Evolutionary conservation across 208 protist species (phyloP), one percentile per base, ranked within the genome.

Genomic region (Crithidia fasciculata): DNA sequence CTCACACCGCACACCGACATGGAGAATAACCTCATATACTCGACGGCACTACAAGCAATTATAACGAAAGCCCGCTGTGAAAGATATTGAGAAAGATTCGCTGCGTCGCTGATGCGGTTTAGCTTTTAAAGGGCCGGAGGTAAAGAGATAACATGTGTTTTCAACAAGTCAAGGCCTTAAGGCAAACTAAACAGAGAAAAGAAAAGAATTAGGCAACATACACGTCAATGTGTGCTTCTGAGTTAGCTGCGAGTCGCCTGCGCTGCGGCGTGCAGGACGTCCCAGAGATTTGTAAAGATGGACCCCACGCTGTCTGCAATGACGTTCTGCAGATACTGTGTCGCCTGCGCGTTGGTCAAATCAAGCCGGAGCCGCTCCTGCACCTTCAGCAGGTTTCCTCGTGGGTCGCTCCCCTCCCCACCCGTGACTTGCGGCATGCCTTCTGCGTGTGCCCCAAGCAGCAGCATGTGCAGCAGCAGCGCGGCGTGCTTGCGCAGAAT

Each of bases 331-430:
- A 99, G 83, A 65, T 93, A 97, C 78, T 97, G 91, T 18, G 90
- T 90, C 15, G 95, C 97, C 75, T 97, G 87, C 40, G 95, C 82
- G 80, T 98, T 97, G 16, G 80, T 96, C 15, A 98, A 70, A 52
- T 98, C 96, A 15, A 98, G 73, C 7, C 91, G 89, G 56, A 99
- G 86, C 79, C 96, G 98, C 52, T 98, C 96, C 72, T 98, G 96
- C 41, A 98, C 93, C 68, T 96, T 90, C 41, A 95, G 49, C 19
- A 96, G 62, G 50, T 92, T 91, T 6, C 81, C 75, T 8, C 83
- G 72, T 39, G 90, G 86, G 67, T 94, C 91, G 3, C 84, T 50
- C 43, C 54, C 70, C 8, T 62, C 28, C 28, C 28, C 74, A 13
- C 85, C 88, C 15, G 82, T 85, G 58, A 95, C 70, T 61, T 91